Evolutionary conservation across 805 yeast species (phyloP).

Genomic region (Zygosaccharomyces siamensis): DNA sequence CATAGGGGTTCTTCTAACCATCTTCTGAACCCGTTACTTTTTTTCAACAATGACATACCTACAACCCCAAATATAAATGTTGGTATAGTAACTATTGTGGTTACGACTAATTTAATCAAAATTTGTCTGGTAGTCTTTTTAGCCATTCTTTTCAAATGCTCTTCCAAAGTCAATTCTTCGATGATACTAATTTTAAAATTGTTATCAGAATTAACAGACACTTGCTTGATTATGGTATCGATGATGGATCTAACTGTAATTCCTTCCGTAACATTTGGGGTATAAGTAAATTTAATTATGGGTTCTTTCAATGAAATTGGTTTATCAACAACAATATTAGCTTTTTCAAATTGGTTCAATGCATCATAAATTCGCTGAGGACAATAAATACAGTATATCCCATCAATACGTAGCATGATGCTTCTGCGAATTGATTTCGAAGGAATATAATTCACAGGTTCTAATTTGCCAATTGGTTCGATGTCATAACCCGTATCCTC

Average conservation of each 20-base stretch:
- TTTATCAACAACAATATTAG: conserved; percentile 47
- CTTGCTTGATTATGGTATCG: conserved; percentile 42
- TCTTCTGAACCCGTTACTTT: conserved; percentile 37
- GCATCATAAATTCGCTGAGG: conserved; percentile 52
- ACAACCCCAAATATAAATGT: conserved; percentile 65
- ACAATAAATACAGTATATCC: conserved; percentile 60
- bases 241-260: conserved; percentile 55
- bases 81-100: conserved; percentile 56
- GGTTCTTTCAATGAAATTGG: conserved; percentile 54
- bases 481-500: conserved; percentile 68
- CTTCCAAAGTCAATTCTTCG: conserved; percentile 56
- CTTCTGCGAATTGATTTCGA: conserved; percentile 48
- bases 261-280: conserved; percentile 40
- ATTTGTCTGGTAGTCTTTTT: conserved; percentile 45
- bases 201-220: conserved; percentile 27
- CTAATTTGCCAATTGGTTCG: conserved; percentile 41
- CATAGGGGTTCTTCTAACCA: conserved; percentile 61
- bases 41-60: conserved; percentile 57
- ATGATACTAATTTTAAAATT: conserved; percentile 51
- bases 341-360: conserved; percentile 50
- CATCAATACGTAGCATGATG: conserved; percentile 41
- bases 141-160: conserved; percentile 50
- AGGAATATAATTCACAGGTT: conserved; percentile 43
- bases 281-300: conserved; percentile 57
- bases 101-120: conserved; percentile 42